Evolutionary conservation across 1,284 basidiomycete genomes (phyloP).

Genomic region (Pyrrhoderma lamaoense): DNA sequence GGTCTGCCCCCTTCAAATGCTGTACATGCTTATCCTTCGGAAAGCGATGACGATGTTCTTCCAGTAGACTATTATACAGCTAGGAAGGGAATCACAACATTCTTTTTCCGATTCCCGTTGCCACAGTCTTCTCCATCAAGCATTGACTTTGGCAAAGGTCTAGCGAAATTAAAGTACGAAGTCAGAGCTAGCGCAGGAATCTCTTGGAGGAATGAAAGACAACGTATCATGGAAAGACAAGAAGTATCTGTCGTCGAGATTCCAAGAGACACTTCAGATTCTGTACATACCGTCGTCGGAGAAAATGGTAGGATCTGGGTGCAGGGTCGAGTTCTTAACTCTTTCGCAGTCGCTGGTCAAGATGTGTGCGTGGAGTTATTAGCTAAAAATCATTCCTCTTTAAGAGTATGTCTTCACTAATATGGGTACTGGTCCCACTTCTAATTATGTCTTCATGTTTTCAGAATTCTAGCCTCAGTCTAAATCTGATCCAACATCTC

Average conservation of each 20-base stretch:
- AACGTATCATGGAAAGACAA: conserved; percentile 52
- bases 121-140: conserved; percentile 59
- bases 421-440: conserved; percentile 5
- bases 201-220: conserved; percentile 62
- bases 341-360: conserved; percentile 56
- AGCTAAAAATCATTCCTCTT: conserved; percentile 69
- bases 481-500: conserved; percentile 53
- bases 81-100: conserved; percentile 61
- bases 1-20: conserved; percentile 76
- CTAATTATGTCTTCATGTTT: conserved; percentile 1
- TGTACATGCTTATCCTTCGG: conserved; percentile 48
- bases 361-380: conserved; percentile 64
- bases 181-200: conserved; percentile 62
- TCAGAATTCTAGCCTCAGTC: conserved; percentile 54
- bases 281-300: conserved; percentile 56
- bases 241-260: conserved; percentile 59
- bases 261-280: conserved; percentile 34
- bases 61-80: conserved; percentile 61
- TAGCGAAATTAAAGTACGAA: conserved; percentile 63
- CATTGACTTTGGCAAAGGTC: conserved; percentile 57
- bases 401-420: conserved; percentile 46
- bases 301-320: conserved; percentile 74
- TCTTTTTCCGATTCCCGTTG: conserved; percentile 64
- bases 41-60: conserved; percentile 44
- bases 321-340: conserved; percentile 56